Evolutionary conservation across 1,284 basidiomycete genomes (phyloP), one percentile per base, ranked within the genome.

Genomic region (Cronartium ribicola): DNA sequence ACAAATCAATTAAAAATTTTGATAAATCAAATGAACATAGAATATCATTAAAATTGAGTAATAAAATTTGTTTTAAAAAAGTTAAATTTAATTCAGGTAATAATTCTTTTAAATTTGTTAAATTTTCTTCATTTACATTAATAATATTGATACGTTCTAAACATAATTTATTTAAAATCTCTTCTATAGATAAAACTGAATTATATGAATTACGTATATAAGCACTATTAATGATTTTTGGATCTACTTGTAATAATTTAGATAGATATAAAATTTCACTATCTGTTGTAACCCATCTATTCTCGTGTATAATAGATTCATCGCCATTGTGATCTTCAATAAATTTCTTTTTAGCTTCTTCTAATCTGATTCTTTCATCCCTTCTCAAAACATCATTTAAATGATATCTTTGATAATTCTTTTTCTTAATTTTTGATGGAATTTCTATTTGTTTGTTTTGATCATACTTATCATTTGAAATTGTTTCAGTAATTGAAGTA

Each of bases 161-260:
- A 11, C 55, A 48, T 8, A 43, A 46, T 11, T 44, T 10, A 29
- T 48, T 66, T 36, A 73, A 60, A n/a, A 73, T 37, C 29, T 73
- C 63, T 36, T 73, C 63, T n/a, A 73, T n/a, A 4, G 63, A 17
- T 17, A 73, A 64, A 8, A 73, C 64, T 5, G 66, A 2, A 55
- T 73, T 73, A 20, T 64, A 43, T 36, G 3, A 46, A n/a, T 59
- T n/a, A 8, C 63, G 48, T 17, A 55, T 20, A 36, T 66, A 73
- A 39, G 29, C 29, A 36, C 39, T 66, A 17, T n/a, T 57, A 44
- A 73, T 59, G 29, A 44, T 44, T 4, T 4, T 13, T 13, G 63
- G 17, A 13, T 60, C 17, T 13, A 66, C 60, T 20, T 43, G 51
- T 4, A 65, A 55, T 39, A 73, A 59, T 10, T 59, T 20, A 5